Evolutionary conservation across 352 stramenopile species (phyloP).

Genomic region (Phytophthora tentaculata): DNA sequence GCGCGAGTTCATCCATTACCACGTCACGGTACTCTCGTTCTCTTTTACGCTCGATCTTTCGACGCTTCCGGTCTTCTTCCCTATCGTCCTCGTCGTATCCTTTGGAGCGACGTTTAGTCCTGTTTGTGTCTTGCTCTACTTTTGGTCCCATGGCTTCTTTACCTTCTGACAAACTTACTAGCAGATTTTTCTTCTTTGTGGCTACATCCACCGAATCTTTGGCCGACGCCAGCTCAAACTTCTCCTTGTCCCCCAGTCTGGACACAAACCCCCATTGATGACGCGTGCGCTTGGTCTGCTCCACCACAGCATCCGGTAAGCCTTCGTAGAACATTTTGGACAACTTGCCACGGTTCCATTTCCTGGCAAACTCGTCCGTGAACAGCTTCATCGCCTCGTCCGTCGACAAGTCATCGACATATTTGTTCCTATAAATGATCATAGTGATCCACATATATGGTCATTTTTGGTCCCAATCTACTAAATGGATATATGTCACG

Average conservation of each 20-base stretch:
- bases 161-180: conserved; percentile 18
- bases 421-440: conserved; percentile 47
- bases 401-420: conserved; percentile 76
- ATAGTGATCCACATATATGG: conserved; percentile 7
- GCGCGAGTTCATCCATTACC: conserved; percentile 65
- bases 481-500: conserved; percentile 9
- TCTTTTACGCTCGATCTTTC: conserved; percentile 40
- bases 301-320: conserved; percentile 66
- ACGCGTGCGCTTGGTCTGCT: conserved; percentile 71
- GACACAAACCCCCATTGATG: conserved; percentile 73
- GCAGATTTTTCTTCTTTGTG: conserved; percentile 60
- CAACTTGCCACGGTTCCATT: conserved; percentile 70
- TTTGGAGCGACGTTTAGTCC: conserved; percentile 8
- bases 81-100: conserved; percentile 32
- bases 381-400: conserved; percentile 63
- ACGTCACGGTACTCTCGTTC: conserved; percentile 49
- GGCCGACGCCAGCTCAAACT: conserved; percentile 59
- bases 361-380: conserved; percentile 55
- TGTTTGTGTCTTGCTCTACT: conserved; percentile 2
- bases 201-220: conserved; percentile 79
- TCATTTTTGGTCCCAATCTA: not conserved
- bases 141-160: conserved; percentile 10
- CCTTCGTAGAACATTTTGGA: conserved; percentile 70
- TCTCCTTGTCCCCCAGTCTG: conserved; percentile 66
- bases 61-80: conserved; percentile 30